Evolutionary conservation across 1,284 basidiomycete species (phyloP), one percentile per base, ranked within the genome.

Genomic region (Leccinum variabile): DNA sequence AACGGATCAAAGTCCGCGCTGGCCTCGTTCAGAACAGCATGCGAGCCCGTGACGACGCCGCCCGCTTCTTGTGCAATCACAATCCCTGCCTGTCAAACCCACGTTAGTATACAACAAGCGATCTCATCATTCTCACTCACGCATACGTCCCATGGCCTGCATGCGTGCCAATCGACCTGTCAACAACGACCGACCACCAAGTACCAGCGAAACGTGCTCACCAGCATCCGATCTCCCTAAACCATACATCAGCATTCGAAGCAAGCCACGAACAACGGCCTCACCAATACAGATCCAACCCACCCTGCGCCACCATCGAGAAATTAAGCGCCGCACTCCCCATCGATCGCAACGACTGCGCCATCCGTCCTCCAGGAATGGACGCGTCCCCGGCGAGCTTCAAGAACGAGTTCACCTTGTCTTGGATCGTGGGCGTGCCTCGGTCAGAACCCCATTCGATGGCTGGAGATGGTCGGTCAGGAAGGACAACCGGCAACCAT

Each of bases 391-490:
- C 94, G 1, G 92, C 89, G 16, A 98, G 84, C 5, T 86, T 85
- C 62, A 84, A 78, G 78, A 93, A 98, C 9, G 89, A 89, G 30
- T 76, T 76, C 1, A 85, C 81, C 73, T 97, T 97, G 61, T 84
- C 80, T 3, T 80, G 76, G 50, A 95, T 82, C 3, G 84, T 81
- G 6, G 78, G 77, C 11, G 77, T 70, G 3, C 81, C 81, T 16
- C 96, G 84, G 75, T 97, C 95, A 1, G 90, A 91, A 32, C 96
- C 96, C 90, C 94, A 98, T 78, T 98, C 96, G 58, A 96, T 82
- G 3, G 88, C 95, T 89, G 59, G 16, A 22, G 49, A 22, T 11
- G n/a, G 46, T 52, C 9, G 13, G 54, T 60, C 39, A 63, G 13
- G 25, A n/a, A 11, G 5, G 5, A 14, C 11, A 30, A 2, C 2